Percentiles rank a stretch among this genome's conserved stretches.
phyloP scores from a whole-genome alignment of 768 basidiomycete species.

The Candolleomyces aberdarensis region DNA sequence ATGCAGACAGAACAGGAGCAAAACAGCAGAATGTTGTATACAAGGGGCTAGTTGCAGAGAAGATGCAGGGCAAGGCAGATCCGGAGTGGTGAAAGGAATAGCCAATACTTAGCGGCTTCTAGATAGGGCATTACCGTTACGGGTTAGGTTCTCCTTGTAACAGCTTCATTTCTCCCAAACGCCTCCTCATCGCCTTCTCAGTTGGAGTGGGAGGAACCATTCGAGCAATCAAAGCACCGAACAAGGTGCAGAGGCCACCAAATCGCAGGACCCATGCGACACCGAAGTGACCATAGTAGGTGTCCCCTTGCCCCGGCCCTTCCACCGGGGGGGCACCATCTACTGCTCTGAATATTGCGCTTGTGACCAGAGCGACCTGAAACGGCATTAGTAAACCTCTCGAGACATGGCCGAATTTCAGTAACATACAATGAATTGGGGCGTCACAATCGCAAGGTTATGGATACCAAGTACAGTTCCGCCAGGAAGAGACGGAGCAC shows the following conservation, averaged over 20 bases:
- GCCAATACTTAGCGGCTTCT: too few relatives aligned
- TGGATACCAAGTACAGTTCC: constrained; percentile 94
- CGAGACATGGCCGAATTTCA: background rate
- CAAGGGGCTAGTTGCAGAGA: background rate
- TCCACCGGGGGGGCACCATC: constrained; percentile 52
- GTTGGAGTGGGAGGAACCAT: constrained; percentile 87
- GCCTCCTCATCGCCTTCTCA: constrained; percentile 84
- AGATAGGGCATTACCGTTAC: constrained; percentile 24
- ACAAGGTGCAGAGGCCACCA: constrained; percentile 83
- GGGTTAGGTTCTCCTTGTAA: constrained; percentile 58
- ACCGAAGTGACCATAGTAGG: constrained; percentile 80
- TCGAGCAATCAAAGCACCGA: constrained; percentile 76
- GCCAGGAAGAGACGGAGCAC: constrained; percentile 61
- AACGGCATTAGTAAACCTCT: constrained; percentile 11
- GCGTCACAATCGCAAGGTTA: constrained; percentile 92
- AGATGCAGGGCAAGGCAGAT: constrained; percentile 1
- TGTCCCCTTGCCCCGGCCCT: constrained; percentile 35
- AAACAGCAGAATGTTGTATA: background rate
- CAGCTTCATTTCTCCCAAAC: constrained; percentile 75
- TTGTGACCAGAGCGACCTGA: constrained; percentile 84
- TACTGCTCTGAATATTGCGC: constrained; percentile 78
- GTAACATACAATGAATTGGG: constrained; percentile 82
- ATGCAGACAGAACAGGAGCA: constrained; percentile 1
- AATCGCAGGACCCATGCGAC: constrained; percentile 94
- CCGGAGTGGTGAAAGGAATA: too few relatives aligned